phyloP scores from a whole-genome alignment of 2,329 filamentous ascomycete species.

The Sclerotinia trifoliorum region DNA sequence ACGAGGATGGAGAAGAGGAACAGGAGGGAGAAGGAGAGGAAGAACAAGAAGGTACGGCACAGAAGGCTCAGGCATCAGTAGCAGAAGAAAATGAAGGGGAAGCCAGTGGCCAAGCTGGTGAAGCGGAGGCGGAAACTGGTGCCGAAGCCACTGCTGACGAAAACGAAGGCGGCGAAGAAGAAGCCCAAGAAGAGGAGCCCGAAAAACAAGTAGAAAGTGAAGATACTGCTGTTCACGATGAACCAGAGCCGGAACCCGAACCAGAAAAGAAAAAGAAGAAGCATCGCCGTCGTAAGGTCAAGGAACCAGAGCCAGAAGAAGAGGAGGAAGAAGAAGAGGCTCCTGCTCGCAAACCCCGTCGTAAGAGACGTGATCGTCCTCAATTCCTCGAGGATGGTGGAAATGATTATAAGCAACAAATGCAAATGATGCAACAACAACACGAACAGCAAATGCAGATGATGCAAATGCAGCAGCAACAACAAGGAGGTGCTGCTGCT shows the following conservation, averaged over 20 bases:
- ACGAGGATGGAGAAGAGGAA: conserved; percentile 18
- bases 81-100: conserved; percentile 5
- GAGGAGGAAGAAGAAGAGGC: conserved; percentile 19
- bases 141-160: conserved; percentile 21
- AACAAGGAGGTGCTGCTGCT: conserved; percentile 18
- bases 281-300: conserved; percentile 17
- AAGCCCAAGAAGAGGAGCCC: conserved; percentile 8
- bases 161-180: conserved; percentile 19
- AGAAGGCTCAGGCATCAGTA: conserved; percentile 14
- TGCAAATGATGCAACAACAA: conserved; percentile 22
- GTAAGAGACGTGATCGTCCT: conserved; percentile 21
- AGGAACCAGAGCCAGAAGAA: conserved; percentile 19
- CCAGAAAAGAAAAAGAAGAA: conserved; percentile 18
- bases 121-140: neutral
- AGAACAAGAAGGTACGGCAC: conserved; percentile 18
- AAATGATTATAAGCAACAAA: conserved; percentile 17
- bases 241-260: conserved; percentile 14
- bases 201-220: conserved; percentile 19
- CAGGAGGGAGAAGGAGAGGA: conserved; percentile 13
- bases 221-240: conserved; percentile 13
- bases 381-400: conserved; percentile 22
- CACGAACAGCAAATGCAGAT: conserved; percentile 23
- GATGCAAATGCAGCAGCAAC: conserved; percentile 21
- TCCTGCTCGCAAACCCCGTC: conserved; percentile 17
- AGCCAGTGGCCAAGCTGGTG: neutral